Conservation (phyloP, 2,329 filamentous ascomycete species). For the Xenosphaeropsis pyriputrescens region DNA sequence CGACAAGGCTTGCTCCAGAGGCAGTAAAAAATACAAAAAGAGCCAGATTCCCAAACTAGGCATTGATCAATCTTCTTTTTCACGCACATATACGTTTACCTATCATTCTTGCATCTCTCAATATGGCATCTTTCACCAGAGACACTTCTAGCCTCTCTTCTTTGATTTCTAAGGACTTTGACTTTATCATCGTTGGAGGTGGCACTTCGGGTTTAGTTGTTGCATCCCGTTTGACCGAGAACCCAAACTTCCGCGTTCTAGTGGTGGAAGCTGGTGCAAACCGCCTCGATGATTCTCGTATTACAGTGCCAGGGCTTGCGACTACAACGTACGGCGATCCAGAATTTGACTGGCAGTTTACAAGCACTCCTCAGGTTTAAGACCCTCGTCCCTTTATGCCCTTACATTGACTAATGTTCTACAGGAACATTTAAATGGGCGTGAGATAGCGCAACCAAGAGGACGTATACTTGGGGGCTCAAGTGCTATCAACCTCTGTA, state of each 20-base stretch:
- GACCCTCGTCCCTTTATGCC: too few relatives aligned
- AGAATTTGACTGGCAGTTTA: constrained; percentile 37
- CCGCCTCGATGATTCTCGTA: constrained; percentile 30
- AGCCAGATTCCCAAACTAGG: too few relatives aligned
- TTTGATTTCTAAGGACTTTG: background rate
- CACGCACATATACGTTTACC: too few relatives aligned
- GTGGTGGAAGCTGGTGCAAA: constrained; percentile 42
- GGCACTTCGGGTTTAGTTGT: constrained; percentile 45
- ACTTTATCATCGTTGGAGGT: constrained; percentile 19
- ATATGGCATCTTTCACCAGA: too few relatives aligned
- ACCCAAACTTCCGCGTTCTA: constrained; percentile 32
- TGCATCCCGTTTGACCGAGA: constrained; percentile 33
- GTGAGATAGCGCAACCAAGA: constrained; percentile 31
- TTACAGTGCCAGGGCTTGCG: constrained; percentile 40
- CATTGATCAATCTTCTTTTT: too few relatives aligned
- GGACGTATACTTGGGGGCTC: constrained; percentile 36
- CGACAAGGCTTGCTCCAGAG: too few relatives aligned
- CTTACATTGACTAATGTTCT: constrained; percentile 16
- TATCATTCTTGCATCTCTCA: too few relatives aligned
- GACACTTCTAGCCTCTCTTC: too few relatives aligned
- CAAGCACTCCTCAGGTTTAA: constrained; percentile 13
- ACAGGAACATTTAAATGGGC: constrained; percentile 26
- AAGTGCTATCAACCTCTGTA: constrained; percentile 37
- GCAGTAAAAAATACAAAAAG: too few relatives aligned
- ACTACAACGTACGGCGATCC: constrained; percentile 28